Conservation (phyloP, 352 stramenopile species). For the Pythium rhizo-oryzae region DNA sequence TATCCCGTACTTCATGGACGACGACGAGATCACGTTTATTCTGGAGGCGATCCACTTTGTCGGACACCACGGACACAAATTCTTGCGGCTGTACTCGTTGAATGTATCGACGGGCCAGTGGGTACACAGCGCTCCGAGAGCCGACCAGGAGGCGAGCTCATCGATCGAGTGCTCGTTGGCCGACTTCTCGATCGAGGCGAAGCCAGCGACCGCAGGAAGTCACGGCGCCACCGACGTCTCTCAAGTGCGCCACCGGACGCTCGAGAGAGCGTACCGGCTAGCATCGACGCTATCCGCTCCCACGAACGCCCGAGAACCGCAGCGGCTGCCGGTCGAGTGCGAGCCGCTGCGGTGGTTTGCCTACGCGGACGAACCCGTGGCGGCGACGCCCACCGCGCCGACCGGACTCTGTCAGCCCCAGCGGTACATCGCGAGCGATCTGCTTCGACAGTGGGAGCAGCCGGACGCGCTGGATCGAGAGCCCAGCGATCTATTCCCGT, state of each 20-base stretch:
- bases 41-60: slow-evolving; percentile 91
- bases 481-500: not conserved
- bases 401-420: not conserved
- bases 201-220: not conserved
- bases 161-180: not conserved
- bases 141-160: not conserved
- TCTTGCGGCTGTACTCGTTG: slow-evolving; percentile 92
- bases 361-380: not conserved
- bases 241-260: not conserved
- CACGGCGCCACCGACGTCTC: too few relatives aligned
- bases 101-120: slow-evolving; percentile 23
- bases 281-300: not conserved
- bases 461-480: not conserved
- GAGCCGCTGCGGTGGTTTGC: not conserved
- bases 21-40: slow-evolving; percentile 91
- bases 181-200: not conserved
- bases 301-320: too few relatives aligned
- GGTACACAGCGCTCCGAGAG: not conserved
- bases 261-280: not conserved
- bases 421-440: not conserved
- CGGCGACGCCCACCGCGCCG: not conserved
- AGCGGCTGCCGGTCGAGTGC: not conserved
- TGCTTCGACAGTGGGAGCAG: not conserved
- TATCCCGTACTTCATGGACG: slow-evolving; percentile 76
- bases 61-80: slow-evolving; percentile 83